Base-by-base conservation (phyloP, 495 filamentous ascomycete species). In the Aspergillus heteromorphus region DNA sequence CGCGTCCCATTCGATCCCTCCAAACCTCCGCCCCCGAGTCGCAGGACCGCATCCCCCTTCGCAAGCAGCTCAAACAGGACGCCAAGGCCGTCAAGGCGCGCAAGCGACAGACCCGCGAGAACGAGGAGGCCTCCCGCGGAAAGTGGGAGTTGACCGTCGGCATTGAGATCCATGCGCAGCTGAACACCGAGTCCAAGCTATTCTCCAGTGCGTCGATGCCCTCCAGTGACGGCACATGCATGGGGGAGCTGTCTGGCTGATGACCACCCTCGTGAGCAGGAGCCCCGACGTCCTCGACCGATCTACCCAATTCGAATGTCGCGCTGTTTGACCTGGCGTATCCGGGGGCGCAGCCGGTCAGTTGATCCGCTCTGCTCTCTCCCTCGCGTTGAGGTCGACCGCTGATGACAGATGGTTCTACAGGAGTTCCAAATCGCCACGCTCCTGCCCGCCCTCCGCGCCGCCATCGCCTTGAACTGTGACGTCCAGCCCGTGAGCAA, bases 141-240 rank as follows among this genome's bases (percentile, higher is more conserved):
- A 71, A 73, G 54, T 98, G 92, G 92, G 87, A 93, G 58, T 75
- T 97, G 62, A 96, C 92, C 0, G 90, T 96, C 13, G 93, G 93
- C 42, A 88, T 99, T 61, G 93, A 99, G 72, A 91, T 99, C 61
- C 95, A 99, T 68, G 93, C 95, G 10, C 92, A 97, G 66, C 75
- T 99, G 59, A 92, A 97, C 65, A 92, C 91, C 1, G 77, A 80
- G 6, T 72, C 78, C 57, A 95, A 97, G 68, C 76, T 98, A 53
- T 97, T 97, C 74, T 92, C 89, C 0, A 65, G 80, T 79, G 55
- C 11, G 71, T 67, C n/a, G 41, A 50, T 16, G 5, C 53, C 23
- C n/a, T n/a, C n/a, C 41, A 25, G 20, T 40, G 14, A 45, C 1
- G 17, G 11, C 2, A n/a, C 16, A n/a, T 49, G n/a, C 40, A 16